Evolutionary conservation across 2,329 filamentous ascomycete genomes (phyloP), one percentile per base, ranked within the genome.

Genomic region (Emmonsiellopsis sp.): DNA sequence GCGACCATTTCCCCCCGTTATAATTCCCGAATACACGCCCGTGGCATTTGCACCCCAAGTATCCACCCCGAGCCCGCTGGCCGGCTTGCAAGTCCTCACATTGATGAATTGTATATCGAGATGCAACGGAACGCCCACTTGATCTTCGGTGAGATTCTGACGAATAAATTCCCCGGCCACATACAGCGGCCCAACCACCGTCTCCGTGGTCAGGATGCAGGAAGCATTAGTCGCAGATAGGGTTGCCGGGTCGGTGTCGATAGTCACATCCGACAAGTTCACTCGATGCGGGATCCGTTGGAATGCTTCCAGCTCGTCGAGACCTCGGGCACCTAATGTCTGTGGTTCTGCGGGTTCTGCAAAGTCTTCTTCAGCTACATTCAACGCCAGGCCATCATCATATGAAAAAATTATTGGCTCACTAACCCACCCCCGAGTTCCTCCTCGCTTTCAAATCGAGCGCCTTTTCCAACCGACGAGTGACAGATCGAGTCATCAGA

Each of bases 11-110:
- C 20, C 20, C 3, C 20, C 20, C 20, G 20, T 26, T 26, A 26
- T 26, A 46, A 70, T 65, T 31, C 67, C 66, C 16, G 69, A 73
- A 65, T 77, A 77, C 15, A 67, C 65, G 42, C 75, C 74, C 0
- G 71, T 76, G 40, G 72, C 69, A 57, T 76, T 76, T 63, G 72
- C 74, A 40, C 73, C 67, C 74, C 74, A 77, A 44, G 75, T 71
- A 57, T 76, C 74, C 40, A 75, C 65, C 13, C 72, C 56, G 2
- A 73, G 66, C 7, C 66, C 63, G 1, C 64, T 62, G 0, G 71
- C 64, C 1, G 73, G 68, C 48, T 65, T 62, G 63, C 75, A 76
- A 32, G 72, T 76, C 50, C 70, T 69, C 52, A 76, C 67, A 56
- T 77, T 73, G 51, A 77, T 68, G 58, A 75, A 74, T 43, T 75